Base-by-base conservation (phyloP, 192 early-diverging fungal genomes). In the Coemansia javaensis region DNA sequence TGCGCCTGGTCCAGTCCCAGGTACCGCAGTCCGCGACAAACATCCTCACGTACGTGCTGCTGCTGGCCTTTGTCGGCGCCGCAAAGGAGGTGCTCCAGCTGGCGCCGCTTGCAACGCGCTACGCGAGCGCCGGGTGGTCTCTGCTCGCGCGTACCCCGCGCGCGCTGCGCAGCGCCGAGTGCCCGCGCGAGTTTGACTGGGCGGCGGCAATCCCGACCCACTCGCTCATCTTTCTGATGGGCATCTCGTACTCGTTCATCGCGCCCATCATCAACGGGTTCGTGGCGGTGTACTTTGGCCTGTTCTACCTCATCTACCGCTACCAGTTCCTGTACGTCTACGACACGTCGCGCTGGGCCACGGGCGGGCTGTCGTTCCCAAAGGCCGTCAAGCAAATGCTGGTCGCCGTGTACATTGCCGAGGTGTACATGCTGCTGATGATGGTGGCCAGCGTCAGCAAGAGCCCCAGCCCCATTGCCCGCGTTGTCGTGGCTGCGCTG, bases 261-360 rank as follows among this genome's bases (percentile, higher is more conserved):
- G 82, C 90, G n/a, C 93, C 93, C 3, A 63, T 91, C 35, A 78
- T 93, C 34, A 59, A 84, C 37, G 78, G 90, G 15, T 86, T 95
- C 46, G 82, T 87, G 0, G 57, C 72, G 1, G 48, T 87, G 30
- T 90, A 87, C 70, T 95, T 86, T 61, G 70, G 63, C 9, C 51
- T 91, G 15, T 81, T 79, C 21, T 84, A 82, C 44, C 43, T 89
- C 37, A 89, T 89, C 9, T 93, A 89, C 58, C 56, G 77, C 0
- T 89, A 95, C 66, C 85, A 89, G 59, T 85, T 95, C 56, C 68
- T 88, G 28, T 89, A 87, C 38, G 86, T 89, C 3, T 86, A 84
- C 54, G 71, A 81, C 21, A 66, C 77, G 27, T 37, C 59, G 1
- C 38, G 35, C 1, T 70, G 77, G 54, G 65, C 77, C 35, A 78